A percentile compares a stretch with the other conserved stretches of the same genome.
These are phyloP conservation scores for Alisma plantagoaquatica DNA, from an alignment of 106 monocot species.

Conservation along the genomic window DNA sequence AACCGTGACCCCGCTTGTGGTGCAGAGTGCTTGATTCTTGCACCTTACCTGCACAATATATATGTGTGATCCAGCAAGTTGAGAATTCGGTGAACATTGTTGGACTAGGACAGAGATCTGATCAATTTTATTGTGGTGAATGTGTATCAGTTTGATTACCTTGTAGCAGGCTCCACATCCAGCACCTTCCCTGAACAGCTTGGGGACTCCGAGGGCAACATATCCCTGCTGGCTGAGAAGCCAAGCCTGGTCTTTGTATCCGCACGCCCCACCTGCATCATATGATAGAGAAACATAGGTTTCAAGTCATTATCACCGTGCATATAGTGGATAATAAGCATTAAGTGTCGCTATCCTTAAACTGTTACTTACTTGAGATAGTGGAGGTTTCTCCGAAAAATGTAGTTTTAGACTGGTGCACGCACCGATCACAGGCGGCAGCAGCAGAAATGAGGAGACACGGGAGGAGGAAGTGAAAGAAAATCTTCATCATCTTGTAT, in stretches of 20 bases:
- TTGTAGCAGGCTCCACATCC: conserved; percentile 67
- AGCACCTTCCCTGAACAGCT: conserved; percentile 40
- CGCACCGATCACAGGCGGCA: conserved; percentile 54
- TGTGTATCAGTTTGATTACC: conserved; percentile 26
- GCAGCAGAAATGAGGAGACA: conserved; percentile 15
- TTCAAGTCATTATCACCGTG: too few species aligned
- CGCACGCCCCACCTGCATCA: conserved; percentile 58
- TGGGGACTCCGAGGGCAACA: conserved; percentile 31
- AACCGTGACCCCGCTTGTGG: conserved; percentile 37
- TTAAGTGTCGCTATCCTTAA: too few species aligned
- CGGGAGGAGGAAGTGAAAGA: too few species aligned
- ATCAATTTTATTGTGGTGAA: too few species aligned
- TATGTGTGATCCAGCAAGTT: too few species aligned
- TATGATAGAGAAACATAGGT: not conserved
- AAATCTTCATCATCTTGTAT: too few species aligned
- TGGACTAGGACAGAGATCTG: too few species aligned
- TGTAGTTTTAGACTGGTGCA: conserved; percentile 45
- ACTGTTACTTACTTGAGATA: too few species aligned
- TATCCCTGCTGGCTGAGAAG: conserved; percentile 30
- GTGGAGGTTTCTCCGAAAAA: conserved; percentile 42
- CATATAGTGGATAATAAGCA: too few species aligned
- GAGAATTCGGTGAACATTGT: too few species aligned
- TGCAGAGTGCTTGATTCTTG: conserved; percentile 47
- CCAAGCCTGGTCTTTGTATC: conserved; percentile 45
- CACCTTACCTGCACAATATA: conserved; percentile 64